Evolutionary conservation across 352 stramenopile species (phyloP).

Genomic region (Phytophthora pini): DNA sequence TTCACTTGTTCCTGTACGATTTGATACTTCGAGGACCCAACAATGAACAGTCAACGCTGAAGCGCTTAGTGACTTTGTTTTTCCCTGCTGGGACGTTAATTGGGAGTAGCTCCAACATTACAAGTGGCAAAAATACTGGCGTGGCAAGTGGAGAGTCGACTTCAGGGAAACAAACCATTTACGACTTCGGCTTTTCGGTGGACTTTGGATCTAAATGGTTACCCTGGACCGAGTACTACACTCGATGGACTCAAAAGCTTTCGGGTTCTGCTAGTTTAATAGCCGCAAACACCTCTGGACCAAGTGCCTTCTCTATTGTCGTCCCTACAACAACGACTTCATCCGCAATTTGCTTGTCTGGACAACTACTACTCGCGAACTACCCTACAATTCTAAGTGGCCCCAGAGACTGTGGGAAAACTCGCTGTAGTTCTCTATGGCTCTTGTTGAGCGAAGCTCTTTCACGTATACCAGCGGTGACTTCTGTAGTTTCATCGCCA

Average conservation of each 20-base stretch:
- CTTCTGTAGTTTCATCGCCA: no score
- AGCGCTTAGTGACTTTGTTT: slow-evolving; percentile 54
- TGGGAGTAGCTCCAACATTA: slow-evolving; percentile 4
- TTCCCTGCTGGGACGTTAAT: slow-evolving; percentile 51
- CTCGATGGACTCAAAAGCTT: slow-evolving; percentile 46
- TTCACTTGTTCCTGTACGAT: slow-evolving; percentile 68
- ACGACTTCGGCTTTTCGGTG: slow-evolving; percentile 70
- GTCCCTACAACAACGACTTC: slow-evolving; percentile 48
- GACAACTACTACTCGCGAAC: slow-evolving; percentile 52
- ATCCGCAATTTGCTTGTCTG: slow-evolving; percentile 48
- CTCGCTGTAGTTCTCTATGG: slow-evolving; percentile 41
- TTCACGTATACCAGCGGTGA: slow-evolving; percentile 11
- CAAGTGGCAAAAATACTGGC: slow-evolving; percentile 21
- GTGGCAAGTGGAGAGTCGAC: neutral
- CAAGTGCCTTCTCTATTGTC: slow-evolving; percentile 7
- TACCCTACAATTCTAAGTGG: slow-evolving; percentile 54
- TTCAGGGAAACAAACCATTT: slow-evolving; percentile 54
- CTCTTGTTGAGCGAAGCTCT: slow-evolving; percentile 26
- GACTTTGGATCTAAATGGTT: slow-evolving; percentile 82
- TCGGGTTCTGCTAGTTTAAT: slow-evolving; percentile 5
- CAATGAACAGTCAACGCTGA: slow-evolving; percentile 58
- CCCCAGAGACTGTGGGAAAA: slow-evolving; percentile 57
- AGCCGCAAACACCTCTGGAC: neutral
- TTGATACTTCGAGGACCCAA: slow-evolving; percentile 60
- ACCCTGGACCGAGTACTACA: slow-evolving; percentile 72